Evolutionary conservation across 2,329 filamentous ascomycete species (phyloP).

Genomic region (Apiospora koreana): DNA sequence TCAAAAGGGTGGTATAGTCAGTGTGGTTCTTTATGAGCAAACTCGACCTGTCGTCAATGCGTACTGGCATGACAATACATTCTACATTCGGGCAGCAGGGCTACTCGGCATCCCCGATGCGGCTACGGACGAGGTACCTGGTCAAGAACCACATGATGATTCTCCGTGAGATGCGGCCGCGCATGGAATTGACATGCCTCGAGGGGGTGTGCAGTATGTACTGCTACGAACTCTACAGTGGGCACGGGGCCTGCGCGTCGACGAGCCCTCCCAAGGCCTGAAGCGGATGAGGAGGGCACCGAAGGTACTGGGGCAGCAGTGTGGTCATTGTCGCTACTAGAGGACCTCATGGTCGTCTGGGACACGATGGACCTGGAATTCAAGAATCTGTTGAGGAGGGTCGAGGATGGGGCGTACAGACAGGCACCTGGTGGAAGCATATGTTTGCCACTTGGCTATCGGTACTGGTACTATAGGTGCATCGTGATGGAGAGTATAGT

Average conservation of each 20-base stretch:
- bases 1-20: neutral
- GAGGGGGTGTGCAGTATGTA: neutral
- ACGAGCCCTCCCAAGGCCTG: neutral
- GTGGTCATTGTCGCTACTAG: neutral
- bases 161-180: neutral
- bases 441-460: neutral
- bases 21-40: neutral
- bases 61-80: neutral
- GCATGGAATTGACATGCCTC: too few relatives aligned
- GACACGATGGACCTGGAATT: neutral
- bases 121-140: neutral
- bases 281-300: neutral
- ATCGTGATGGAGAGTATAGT: neutral
- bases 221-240: neutral
- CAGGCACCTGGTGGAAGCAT: neutral
- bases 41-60: neutral
- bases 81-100: neutral
- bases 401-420: neutral
- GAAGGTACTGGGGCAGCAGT: neutral
- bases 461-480: neutral
- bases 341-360: neutral
- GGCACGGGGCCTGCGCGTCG: neutral
- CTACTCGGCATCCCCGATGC: neutral
- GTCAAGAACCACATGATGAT: neutral
- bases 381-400: neutral